A percentile compares a stretch with the other conserved stretches of the same genome.
These are phyloP conservation scores for Zygnema circumcarinatum DNA, from an alignment of 139 green algal genomes.

Conservation along the genomic window DNA sequence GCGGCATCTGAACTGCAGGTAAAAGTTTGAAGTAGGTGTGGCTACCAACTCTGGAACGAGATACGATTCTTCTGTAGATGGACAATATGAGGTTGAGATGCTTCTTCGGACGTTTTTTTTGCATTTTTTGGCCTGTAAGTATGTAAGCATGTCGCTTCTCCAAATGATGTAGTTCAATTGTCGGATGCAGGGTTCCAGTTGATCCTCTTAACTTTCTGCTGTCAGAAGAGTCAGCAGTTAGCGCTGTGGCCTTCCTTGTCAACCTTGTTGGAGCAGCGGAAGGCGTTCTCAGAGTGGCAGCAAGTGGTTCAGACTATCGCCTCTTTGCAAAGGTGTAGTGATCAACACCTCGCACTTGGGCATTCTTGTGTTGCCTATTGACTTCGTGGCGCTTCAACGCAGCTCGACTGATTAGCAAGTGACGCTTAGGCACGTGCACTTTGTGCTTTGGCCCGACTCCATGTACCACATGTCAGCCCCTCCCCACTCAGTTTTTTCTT, in stretches of 20 bases:
- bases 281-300: constrained; percentile 46
- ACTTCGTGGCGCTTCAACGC: no score
- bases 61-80: no score
- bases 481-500: background rate
- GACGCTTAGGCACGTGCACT: no score
- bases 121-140: background rate
- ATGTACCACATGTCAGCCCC: background rate
- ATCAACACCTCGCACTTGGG: no score
- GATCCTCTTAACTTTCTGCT: constrained; percentile 1
- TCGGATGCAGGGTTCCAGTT: background rate
- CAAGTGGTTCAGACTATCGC: constrained; percentile 42
- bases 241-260: constrained; percentile 21
- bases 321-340: constrained; percentile 56
- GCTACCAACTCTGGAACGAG: no score
- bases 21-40: no score
- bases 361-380: no score
- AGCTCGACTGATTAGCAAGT: no score
- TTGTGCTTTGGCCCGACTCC: background rate
- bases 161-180: background rate
- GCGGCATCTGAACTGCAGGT: constrained; percentile 31
- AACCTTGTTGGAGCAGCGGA: constrained; percentile 43
- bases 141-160: background rate
- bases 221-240: constrained; percentile 34
- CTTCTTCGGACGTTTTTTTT: background rate
- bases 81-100: no score